Percentiles rank a stretch among this genome's conserved stretches.
Conservation (phyloP, 192 early-diverging fungal species). For the Backusella westeae region DNA sequence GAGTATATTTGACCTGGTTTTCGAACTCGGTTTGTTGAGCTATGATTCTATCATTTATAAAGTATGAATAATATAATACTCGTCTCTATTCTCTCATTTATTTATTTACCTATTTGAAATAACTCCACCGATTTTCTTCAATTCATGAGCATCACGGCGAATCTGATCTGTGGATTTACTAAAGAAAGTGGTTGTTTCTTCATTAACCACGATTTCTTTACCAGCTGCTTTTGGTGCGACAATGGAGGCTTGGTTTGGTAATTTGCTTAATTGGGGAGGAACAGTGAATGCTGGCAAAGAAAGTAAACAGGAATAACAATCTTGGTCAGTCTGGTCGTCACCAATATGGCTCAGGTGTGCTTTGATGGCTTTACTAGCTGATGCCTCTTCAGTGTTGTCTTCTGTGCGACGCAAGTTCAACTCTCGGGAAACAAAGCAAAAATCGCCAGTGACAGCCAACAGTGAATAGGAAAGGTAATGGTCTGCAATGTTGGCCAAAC, state of each 20-base stretch:
- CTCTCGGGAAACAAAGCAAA: slow-evolving; percentile 36
- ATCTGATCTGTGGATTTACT: slow-evolving; percentile 33
- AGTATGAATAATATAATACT: not conserved
- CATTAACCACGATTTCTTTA: slow-evolving; percentile 44
- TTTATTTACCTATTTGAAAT: slow-evolving; percentile 15
- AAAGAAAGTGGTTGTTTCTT: slow-evolving; percentile 44
- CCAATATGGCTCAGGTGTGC: not conserved
- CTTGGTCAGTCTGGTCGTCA: slow-evolving; percentile 4
- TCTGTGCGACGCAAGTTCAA: slow-evolving; percentile 19
- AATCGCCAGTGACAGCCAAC: slow-evolving; percentile 53
- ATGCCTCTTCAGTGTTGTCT: not conserved
- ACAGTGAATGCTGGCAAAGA: slow-evolving; percentile 38
- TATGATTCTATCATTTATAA: slow-evolving; percentile 23
- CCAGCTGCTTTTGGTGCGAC: slow-evolving; percentile 40
- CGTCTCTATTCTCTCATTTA: not conserved
- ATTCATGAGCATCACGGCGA: slow-evolving; percentile 33
- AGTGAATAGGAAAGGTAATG: slow-evolving; percentile 72
- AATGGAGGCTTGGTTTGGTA: slow-evolving; percentile 40
- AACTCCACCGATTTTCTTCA: slow-evolving; percentile 30
- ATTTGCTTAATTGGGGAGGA: slow-evolving; percentile 29
- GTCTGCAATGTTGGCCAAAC: slow-evolving; percentile 58
- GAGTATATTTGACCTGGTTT: slow-evolving; percentile 44
- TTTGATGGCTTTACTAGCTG: not conserved
- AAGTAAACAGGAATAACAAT: slow-evolving; percentile 21
- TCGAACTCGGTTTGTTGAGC: slow-evolving; percentile 39